phyloP scores from a whole-genome alignment of 75 land plant genomes.

The Picea sitchensis region DNA sequence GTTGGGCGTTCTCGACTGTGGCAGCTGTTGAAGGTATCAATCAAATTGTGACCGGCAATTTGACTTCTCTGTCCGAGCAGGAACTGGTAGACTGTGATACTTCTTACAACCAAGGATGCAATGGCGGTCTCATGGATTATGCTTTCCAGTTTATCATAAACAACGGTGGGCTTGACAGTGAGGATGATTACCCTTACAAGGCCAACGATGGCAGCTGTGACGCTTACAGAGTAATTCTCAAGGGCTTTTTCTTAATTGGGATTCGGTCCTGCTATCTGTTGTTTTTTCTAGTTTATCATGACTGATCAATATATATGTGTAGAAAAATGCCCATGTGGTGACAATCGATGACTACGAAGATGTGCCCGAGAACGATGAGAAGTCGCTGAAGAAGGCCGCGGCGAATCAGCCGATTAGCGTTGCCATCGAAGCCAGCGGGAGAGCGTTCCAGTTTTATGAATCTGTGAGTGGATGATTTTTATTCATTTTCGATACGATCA shows the following conservation, averaged over 20 bases:
- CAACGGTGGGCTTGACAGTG: slow-evolving; percentile 59
- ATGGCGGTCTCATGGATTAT: slow-evolving; percentile 68
- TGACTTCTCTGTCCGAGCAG: slow-evolving; percentile 58
- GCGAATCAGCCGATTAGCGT: slow-evolving; percentile 37
- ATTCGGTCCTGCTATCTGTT: no score
- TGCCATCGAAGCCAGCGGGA: slow-evolving; percentile 27
- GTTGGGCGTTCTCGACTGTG: slow-evolving; percentile 63
- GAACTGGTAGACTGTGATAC: slow-evolving; percentile 65
- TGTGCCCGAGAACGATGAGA: slow-evolving; percentile 32
- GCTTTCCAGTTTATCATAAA: slow-evolving; percentile 55
- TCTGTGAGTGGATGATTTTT: slow-evolving; percentile 26
- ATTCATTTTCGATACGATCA: background rate
- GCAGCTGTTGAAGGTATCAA: slow-evolving; percentile 64
- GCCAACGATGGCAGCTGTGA: slow-evolving; percentile 21
- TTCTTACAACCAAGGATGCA: slow-evolving; percentile 46
- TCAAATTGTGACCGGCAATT: slow-evolving; percentile 35
- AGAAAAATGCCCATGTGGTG: slow-evolving; percentile 23
- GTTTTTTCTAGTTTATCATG: no score
- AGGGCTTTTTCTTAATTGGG: no score
- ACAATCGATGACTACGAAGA: slow-evolving; percentile 22
- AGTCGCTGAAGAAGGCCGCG: slow-evolving; percentile 34
- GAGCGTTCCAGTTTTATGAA: slow-evolving; percentile 29
- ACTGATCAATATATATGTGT: no score
- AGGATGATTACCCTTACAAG: slow-evolving; percentile 52
- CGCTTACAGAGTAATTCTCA: background rate